phyloP scores from a whole-genome alignment of 148 eudicot genomes.

The Cornus suecica region DNA sequence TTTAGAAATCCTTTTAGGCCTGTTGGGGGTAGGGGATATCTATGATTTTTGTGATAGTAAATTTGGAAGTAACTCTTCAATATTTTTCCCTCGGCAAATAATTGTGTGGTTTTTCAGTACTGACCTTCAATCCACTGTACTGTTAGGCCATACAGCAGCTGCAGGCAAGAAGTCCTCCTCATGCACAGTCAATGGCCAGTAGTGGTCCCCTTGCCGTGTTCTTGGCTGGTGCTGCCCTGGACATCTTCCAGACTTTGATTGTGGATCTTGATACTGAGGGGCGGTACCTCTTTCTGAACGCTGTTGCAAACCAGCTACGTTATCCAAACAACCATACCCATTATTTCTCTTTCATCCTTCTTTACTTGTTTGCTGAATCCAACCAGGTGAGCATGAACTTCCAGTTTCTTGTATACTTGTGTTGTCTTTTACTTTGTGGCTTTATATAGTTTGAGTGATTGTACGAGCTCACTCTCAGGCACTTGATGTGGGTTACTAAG shows the following conservation, averaged over 20 bases:
- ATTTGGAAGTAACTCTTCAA: background rate
- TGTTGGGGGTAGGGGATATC: background rate
- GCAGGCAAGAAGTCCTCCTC: conserved; percentile 61
- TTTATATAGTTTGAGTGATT: background rate
- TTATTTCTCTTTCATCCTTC: conserved; percentile 82
- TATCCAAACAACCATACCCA: conserved; percentile 94
- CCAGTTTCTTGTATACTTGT: background rate
- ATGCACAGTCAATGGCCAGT: conserved; percentile 53
- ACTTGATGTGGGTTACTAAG: background rate
- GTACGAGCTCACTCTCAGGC: background rate
- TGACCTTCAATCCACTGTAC: conserved; percentile 2
- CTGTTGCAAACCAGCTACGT: conserved; percentile 89
- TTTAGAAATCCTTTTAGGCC: too few species aligned
- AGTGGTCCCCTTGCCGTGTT: conserved; percentile 34
- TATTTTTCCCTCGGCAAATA: background rate
- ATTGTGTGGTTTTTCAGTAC: background rate
- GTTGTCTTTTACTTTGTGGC: background rate
- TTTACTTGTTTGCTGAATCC: conserved; percentile 65
- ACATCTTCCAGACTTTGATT: conserved; percentile 70
- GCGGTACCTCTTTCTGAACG: conserved; percentile 84
- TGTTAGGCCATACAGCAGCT: conserved; percentile 86
- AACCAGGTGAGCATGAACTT: conserved; percentile 50
- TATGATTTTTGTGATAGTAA: background rate
- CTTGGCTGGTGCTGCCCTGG: conserved; percentile 63
- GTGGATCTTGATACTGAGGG: conserved; percentile 87